A percentile compares a stretch with the other conserved stretches of the same genome.
These are phyloP conservation scores for Nannochloropsis oceanica DNA, from an alignment of 108 stramenopile genomes.

Conservation along the genomic window DNA sequence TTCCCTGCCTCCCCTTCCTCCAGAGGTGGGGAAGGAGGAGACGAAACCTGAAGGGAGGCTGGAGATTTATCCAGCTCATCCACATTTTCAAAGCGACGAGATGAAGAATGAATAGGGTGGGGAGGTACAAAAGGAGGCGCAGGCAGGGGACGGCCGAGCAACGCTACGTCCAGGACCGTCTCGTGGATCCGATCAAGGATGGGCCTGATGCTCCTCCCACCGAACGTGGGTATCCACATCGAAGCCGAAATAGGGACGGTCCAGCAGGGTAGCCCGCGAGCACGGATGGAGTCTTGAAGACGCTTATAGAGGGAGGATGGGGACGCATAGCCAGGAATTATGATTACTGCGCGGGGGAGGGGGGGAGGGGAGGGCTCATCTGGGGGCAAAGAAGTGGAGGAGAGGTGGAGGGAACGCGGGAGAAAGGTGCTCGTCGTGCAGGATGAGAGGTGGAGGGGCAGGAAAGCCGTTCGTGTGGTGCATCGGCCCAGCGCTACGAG, in stretches of 20 bases:
- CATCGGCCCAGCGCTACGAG: no score
- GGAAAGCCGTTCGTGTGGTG: background rate
- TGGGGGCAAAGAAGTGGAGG: background rate
- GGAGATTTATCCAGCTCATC: background rate
- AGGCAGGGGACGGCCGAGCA: background rate
- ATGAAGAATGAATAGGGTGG: background rate
- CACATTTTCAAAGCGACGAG: background rate
- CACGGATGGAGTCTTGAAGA: background rate
- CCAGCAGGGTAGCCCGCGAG: conserved; percentile 13
- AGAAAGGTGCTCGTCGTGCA: background rate
- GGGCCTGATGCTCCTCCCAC: conserved; percentile 21
- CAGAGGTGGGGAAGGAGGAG: no score
- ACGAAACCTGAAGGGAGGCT: no score
- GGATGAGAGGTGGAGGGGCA: background rate
- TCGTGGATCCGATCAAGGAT: conserved; percentile 24
- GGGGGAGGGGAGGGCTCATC: background rate
- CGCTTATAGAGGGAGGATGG: conserved; percentile 11
- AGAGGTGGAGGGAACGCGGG: background rate
- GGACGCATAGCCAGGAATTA: conserved; percentile 8
- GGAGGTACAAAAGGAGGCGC: background rate
- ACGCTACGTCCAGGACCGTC: conserved; percentile 3
- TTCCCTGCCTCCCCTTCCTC: background rate
- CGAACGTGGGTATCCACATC: conserved; percentile 20
- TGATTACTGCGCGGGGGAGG: background rate
- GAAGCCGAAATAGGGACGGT: conserved; percentile 18